Conservation (phyloP, 164 flowering plant genomes). For the Platanus orientalis region DNA sequence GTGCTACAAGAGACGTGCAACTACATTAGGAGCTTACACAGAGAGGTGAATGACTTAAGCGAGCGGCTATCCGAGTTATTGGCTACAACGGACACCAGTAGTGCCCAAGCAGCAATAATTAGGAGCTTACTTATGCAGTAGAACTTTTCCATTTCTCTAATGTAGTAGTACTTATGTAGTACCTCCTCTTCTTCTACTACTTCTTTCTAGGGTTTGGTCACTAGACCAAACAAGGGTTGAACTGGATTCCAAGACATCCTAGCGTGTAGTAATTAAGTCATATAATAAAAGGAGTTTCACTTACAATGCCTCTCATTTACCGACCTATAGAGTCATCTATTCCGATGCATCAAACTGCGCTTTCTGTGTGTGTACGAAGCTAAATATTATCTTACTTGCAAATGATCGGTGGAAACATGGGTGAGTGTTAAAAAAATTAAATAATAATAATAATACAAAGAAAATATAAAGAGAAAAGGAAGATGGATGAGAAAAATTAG, state of each 20-base stretch:
- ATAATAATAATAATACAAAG: too few relatives aligned
- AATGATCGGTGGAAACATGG: too few relatives aligned
- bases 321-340: too few relatives aligned
- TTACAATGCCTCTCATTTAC: slow-evolving; percentile 5
- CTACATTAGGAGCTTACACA: slow-evolving; percentile 63
- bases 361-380: too few relatives aligned
- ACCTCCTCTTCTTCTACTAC: background rate
- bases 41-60: slow-evolving; percentile 77
- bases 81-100: slow-evolving; percentile 49
- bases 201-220: slow-evolving; percentile 11
- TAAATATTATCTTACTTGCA: too few relatives aligned
- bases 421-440: too few relatives aligned
- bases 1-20: slow-evolving; percentile 80
- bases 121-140: slow-evolving; percentile 66
- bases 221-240: slow-evolving; percentile 14
- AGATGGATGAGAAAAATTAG: too few relatives aligned
- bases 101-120: slow-evolving; percentile 75
- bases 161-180: too few relatives aligned
- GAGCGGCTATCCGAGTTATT: slow-evolving; percentile 68
- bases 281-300: slow-evolving; percentile 22
- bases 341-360: too few relatives aligned
- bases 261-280: slow-evolving; percentile 16
- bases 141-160: background rate
- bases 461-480: too few relatives aligned
- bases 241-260: slow-evolving; percentile 4